Percentiles rank a stretch among this genome's conserved stretches.
Conservation (phyloP, 2,329 filamentous ascomycete genomes). For the Dryadomyces quercus-mongolicae region DNA sequence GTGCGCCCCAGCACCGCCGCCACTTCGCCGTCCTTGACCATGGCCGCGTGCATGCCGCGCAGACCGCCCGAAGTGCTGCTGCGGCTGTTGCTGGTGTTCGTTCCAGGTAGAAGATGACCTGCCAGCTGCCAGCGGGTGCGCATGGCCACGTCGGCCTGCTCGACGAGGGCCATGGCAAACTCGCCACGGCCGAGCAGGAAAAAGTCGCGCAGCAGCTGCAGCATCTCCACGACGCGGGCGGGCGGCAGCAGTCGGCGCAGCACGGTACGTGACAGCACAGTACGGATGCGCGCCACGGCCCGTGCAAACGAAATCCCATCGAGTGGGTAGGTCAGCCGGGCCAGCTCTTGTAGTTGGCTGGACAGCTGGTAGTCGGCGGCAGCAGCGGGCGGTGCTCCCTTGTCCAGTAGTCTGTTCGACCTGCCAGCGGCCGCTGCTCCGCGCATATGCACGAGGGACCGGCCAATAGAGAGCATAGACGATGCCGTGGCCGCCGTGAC, state of each 20-base stretch:
- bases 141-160: conserved; percentile 72
- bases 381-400: no score
- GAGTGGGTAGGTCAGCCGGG: conserved; percentile 61
- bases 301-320: conserved; percentile 56
- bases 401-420: background rate
- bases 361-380: conserved; percentile 32
- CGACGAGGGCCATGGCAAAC: conserved; percentile 77
- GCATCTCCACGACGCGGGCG: conserved; percentile 60
- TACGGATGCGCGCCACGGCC: conserved; percentile 62
- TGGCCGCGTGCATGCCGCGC: conserved; percentile 45
- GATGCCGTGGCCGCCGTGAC: conserved; percentile 61
- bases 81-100: conserved; percentile 4
- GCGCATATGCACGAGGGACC: conserved; percentile 74
- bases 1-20: conserved; percentile 63
- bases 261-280: conserved; percentile 72
- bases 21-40: conserved; percentile 80
- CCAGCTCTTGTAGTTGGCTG: conserved; percentile 56
- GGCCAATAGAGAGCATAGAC: conserved; percentile 84
- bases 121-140: conserved; percentile 59
- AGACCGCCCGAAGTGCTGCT: conserved; percentile 18
- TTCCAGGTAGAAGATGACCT: conserved; percentile 30
- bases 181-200: conserved; percentile 81
- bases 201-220: conserved; percentile 72
- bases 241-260: conserved; percentile 73
- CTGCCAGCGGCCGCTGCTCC: conserved; percentile 13